Conservation (phyloP, 306 rosid genomes). For the Acacia confusa region DNA sequence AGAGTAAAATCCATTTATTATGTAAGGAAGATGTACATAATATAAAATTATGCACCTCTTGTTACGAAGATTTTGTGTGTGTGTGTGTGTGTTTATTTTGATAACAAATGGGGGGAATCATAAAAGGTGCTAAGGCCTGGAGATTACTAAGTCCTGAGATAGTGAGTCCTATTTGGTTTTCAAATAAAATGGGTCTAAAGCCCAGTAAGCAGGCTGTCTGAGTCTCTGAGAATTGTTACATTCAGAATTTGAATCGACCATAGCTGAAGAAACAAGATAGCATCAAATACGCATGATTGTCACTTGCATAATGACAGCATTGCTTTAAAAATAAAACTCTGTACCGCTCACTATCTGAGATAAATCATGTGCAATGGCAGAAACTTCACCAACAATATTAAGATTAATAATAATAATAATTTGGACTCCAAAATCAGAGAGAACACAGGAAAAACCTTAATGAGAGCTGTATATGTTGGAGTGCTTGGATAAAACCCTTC, state of each 20-base stretch:
- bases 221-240: not conserved
- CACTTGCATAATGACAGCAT: not conserved
- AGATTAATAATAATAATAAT: not conserved
- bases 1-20: not conserved
- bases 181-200: not conserved
- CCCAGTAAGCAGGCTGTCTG: not conserved
- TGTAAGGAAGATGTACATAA: no score
- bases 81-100: no score
- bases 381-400: not conserved
- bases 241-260: not conserved
- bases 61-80: no score
- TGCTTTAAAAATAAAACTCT: constrained; percentile 16
- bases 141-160: not conserved
- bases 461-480: constrained; percentile 57
- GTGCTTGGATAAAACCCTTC: constrained; percentile 59
- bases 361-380: constrained; percentile 26
- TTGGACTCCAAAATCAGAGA: constrained; percentile 1
- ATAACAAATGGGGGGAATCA: not conserved
- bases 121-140: not conserved
- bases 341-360: constrained; percentile 7
- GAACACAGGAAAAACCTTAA: constrained; percentile 59
- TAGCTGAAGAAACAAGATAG: not conserved
- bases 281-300: not conserved
- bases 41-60: no score
- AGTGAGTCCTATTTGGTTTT: not conserved